These are phyloP conservation scores for Candida sonorensis DNA, from an alignment of 805 yeast species.

Conservation along the genomic window DNA sequence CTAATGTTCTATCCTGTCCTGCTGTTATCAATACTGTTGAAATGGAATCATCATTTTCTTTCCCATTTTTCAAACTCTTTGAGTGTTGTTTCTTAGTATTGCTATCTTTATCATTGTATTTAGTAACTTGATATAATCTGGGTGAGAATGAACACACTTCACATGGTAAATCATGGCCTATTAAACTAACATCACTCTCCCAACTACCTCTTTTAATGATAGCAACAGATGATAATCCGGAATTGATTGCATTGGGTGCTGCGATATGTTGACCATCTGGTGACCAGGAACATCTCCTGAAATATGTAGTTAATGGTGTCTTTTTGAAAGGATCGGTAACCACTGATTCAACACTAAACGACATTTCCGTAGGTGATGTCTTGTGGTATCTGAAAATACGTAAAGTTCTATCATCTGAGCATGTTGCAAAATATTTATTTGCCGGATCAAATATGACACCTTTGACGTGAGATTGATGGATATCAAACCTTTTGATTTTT, in stretches of 20 bases:
- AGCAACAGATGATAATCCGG: slow-evolving; percentile 70
- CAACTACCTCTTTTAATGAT: slow-evolving; percentile 72
- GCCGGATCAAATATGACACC: slow-evolving; percentile 99
- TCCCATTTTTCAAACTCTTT: too few species aligned
- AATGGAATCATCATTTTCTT: slow-evolving; percentile 19
- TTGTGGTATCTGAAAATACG: slow-evolving; percentile 82
- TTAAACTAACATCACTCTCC: slow-evolving; percentile 67
- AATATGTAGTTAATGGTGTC: slow-evolving; percentile 90
- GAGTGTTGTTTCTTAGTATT: neutral
- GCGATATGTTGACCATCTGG: slow-evolving; percentile 88
- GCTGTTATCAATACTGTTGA: slow-evolving; percentile 87
- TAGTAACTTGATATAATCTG: slow-evolving; percentile 40
- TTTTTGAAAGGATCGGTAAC: slow-evolving; percentile 79
- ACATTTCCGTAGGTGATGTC: slow-evolving; percentile 55
- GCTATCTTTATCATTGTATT: neutral
- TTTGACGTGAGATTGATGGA: slow-evolving; percentile 92
- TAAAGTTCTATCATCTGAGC: slow-evolving; percentile 91
- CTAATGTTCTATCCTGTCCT: slow-evolving; percentile 87
- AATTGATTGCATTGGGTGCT: slow-evolving; percentile 80
- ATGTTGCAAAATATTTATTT: slow-evolving; percentile 93
- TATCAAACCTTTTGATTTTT: slow-evolving; percentile 79
- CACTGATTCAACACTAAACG: slow-evolving; percentile 80
- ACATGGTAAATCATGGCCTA: slow-evolving; percentile 82
- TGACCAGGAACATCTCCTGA: slow-evolving; percentile 80
- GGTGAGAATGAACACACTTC: slow-evolving; percentile 78